Conservation (phyloP, 768 basidiomycete species). For the Podaxis sp. region DNA sequence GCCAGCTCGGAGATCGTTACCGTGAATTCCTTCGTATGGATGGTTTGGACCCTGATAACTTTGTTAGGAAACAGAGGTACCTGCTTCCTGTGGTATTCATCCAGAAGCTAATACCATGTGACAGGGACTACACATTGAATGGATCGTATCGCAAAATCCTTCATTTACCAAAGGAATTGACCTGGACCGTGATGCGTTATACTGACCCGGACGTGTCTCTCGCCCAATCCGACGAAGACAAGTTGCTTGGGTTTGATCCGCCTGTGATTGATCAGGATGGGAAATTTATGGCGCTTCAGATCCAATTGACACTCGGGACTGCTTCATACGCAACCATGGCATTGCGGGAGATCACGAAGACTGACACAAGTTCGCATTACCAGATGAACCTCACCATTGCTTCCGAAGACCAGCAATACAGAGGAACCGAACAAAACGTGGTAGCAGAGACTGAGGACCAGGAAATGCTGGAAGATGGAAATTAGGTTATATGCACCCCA, state of each 20-base stretch:
- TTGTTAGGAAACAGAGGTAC: conserved; percentile 87
- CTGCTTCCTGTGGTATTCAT: conserved; percentile 21
- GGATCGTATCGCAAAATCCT: conserved; percentile 94
- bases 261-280: conserved; percentile 70
- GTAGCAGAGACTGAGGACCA: conserved; percentile 29
- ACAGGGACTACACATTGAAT: conserved; percentile 86
- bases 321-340: conserved; percentile 99
- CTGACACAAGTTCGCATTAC: conserved; percentile 90
- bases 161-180: conserved; percentile 78
- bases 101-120: conserved; percentile 9
- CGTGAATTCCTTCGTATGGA: conserved; percentile 78
- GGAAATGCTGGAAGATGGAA: conserved; percentile 9
- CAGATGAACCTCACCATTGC: conserved; percentile 77
- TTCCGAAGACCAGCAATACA: conserved; percentile 82
- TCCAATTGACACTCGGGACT: conserved; percentile 82
- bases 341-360: conserved; percentile 90
- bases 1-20: conserved; percentile 83
- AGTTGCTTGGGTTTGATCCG: conserved; percentile 76
- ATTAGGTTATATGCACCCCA: not conserved
- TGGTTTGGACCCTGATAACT: conserved; percentile 88
- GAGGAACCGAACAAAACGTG: conserved; percentile 43
- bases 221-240: conserved; percentile 95
- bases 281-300: conserved; percentile 85
- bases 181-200: conserved; percentile 83
- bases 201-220: conserved; percentile 92